phyloP scores from a whole-genome alignment of 2,329 filamentous ascomycete genomes.

The Rachicladosporium sp. region DNA sequence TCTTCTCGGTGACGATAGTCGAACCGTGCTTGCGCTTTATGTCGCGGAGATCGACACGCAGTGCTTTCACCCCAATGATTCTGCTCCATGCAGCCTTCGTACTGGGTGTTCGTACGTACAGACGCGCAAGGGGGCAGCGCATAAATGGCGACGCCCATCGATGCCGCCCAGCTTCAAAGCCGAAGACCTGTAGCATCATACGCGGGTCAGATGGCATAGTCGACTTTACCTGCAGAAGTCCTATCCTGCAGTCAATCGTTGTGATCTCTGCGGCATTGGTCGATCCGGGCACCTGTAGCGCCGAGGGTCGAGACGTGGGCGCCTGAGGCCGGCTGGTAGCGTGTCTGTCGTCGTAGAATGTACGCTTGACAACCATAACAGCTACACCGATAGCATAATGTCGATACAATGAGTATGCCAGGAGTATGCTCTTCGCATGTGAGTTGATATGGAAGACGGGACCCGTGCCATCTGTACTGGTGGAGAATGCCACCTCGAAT shows the following conservation, averaged over 20 bases:
- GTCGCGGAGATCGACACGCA: slow-evolving; percentile 70
- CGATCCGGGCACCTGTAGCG: slow-evolving; percentile 12
- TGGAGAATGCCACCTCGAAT: slow-evolving; percentile 77
- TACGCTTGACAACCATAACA: slow-evolving; percentile 50
- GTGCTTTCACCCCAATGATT: slow-evolving; percentile 68
- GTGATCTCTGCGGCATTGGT: slow-evolving; percentile 38
- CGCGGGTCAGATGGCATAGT: slow-evolving; percentile 81
- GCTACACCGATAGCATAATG: slow-evolving; percentile 86
- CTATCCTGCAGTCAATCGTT: slow-evolving; percentile 69
- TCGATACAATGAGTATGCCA: slow-evolving; percentile 87
- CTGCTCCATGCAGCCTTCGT: slow-evolving; percentile 77
- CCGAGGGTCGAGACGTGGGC: slow-evolving; percentile 8
- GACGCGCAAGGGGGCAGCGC: slow-evolving; percentile 61
- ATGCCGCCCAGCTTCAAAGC: slow-evolving; percentile 70
- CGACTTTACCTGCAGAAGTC: slow-evolving; percentile 76
- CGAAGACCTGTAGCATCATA: slow-evolving; percentile 80
- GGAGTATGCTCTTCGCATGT: slow-evolving; percentile 61
- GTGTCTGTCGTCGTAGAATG: slow-evolving; percentile 23
- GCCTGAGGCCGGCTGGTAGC: slow-evolving; percentile 5
- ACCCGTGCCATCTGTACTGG: slow-evolving; percentile 73
- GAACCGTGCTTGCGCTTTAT: slow-evolving; percentile 53
- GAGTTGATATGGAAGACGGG: slow-evolving; percentile 81
- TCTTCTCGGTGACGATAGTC: slow-evolving; percentile 56
- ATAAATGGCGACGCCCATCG: slow-evolving; percentile 79
- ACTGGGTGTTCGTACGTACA: slow-evolving; percentile 78